Evolutionary conservation across 306 rosid genomes (phyloP), one percentile per base, ranked within the genome.

Genomic region (Coriaria nepalensis): DNA sequence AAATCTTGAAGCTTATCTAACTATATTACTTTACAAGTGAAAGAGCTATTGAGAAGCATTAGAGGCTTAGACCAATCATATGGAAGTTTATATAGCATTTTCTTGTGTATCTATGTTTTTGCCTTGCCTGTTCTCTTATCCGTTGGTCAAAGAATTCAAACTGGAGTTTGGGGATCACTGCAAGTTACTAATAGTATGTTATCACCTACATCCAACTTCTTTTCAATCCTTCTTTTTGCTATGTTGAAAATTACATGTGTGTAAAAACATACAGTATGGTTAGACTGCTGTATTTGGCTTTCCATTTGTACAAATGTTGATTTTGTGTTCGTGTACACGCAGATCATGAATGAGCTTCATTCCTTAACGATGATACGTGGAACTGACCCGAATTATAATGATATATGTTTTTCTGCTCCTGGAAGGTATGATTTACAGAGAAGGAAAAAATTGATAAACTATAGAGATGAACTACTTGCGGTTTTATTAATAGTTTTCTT

Each of bases 371-470:
- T 59, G 65, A 79, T 82, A 49, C 63, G 7, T 56, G 98, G 98
- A 54, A 93, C 98, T 58, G 98, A 92, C 63, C 98, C 94, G 63
- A 74, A 72, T 53, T 92, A 66, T 59, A 73, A 78, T 0, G 98
- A 92, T 61, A 63, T 79, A 48, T 92, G 96, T 52, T 85, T 92
- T 60, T 66, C 87, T 33, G 77, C 81, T 59, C 87, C 66, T 67
- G 93, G 73, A 68, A 79, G 63, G 98, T 87, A 80, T 53, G 41
- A 67, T 58, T 34, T 69, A 33, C 56, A 12, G 8, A 20, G 63
- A 13, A 45, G 5, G 55, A 43, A 52, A 37, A 65, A 58, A 40
- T 50, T 53, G 33, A 33, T 50, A 57, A 39, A 9, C 45, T 44
- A 10, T 44, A 20, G 29, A 58, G 35, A 45, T 45, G 13, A 47